Evolutionary conservation across 495 filamentous ascomycete species (phyloP).

Genomic region (Barbatosphaeria neglecta): DNA sequence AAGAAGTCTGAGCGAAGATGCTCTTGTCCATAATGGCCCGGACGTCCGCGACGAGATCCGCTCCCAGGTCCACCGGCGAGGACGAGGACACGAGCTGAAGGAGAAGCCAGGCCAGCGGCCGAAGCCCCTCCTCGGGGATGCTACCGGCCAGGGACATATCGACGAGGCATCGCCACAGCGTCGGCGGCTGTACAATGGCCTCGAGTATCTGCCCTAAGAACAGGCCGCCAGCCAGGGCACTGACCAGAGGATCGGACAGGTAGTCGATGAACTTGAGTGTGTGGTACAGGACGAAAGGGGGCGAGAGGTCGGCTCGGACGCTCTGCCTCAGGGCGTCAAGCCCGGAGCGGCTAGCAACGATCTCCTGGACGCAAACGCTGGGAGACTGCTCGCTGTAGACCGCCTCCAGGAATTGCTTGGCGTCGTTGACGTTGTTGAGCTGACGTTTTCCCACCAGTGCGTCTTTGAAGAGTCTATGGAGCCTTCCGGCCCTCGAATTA

Average conservation of each 20-base stretch:
- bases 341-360: conserved; percentile 39
- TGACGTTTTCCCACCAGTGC: conserved; percentile 14
- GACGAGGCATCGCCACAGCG: conserved; percentile 49
- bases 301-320: conserved; percentile 37
- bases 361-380: conserved; percentile 39
- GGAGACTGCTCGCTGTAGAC: conserved; percentile 37
- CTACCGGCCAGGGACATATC: conserved; percentile 21
- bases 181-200: conserved; percentile 44
- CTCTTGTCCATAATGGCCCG: conserved; percentile 14
- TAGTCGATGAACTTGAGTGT: conserved; percentile 24
- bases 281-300: conserved; percentile 38
- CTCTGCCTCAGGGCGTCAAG: conserved; percentile 34
- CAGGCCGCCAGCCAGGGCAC: conserved; percentile 40
- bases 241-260: conserved; percentile 33
- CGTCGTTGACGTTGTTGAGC: conserved; percentile 20
- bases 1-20: conserved; percentile 18
- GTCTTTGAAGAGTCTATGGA: conserved; percentile 15
- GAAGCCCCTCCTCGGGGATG: conserved; percentile 26
- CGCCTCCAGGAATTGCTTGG: conserved; percentile 51
- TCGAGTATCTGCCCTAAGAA: conserved; percentile 43
- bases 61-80: conserved; percentile 6
- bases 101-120: conserved; percentile 49
- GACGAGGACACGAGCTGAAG: conserved; percentile 43
- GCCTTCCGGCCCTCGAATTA: conserved; percentile 5
- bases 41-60: conserved; percentile 20